Evolutionary conservation across 352 stramenopile species (phyloP).

Genomic region (Peronospora tabacina): DNA sequence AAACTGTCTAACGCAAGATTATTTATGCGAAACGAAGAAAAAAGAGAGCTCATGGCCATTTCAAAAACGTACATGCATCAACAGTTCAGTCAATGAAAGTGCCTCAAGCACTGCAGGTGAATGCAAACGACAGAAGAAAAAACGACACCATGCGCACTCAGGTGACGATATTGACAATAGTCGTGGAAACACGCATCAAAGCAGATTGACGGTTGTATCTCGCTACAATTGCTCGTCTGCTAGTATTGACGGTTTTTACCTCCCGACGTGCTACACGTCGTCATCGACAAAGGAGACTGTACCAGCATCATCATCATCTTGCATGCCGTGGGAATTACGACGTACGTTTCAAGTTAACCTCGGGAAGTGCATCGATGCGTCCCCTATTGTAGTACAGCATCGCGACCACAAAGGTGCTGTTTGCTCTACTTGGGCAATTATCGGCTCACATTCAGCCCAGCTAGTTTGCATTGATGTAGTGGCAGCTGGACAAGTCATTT

Average conservation of each 20-base stretch:
- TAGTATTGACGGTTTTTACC: constrained; percentile 2
- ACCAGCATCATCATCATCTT: neutral
- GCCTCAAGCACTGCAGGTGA: neutral
- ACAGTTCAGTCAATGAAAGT: neutral
- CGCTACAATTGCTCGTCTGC: constrained; percentile 28
- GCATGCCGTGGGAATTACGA: constrained; percentile 12
- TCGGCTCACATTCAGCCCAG: constrained; percentile 44
- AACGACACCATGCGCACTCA: neutral
- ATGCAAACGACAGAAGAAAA: constrained; percentile 19
- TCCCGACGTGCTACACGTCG: constrained; percentile 14
- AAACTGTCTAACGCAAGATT: constrained; percentile 1
- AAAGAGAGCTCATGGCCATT: neutral
- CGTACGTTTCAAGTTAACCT: constrained; percentile 33
- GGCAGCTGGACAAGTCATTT: constrained; percentile 20
- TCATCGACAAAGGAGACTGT: neutral
- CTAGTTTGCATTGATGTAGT: constrained; percentile 42
- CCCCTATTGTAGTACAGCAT: constrained; percentile 38
- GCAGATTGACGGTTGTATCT: constrained; percentile 12
- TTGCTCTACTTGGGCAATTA: constrained; percentile 23
- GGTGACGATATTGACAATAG: neutral
- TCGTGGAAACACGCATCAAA: neutral
- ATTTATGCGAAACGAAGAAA: neutral
- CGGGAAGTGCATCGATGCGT: constrained; percentile 57
- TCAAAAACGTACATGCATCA: neutral
- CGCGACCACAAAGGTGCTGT: neutral